A percentile compares a stretch with the other conserved stretches of the same genome.
Conservation (phyloP, 768 basidiomycete species). For the Phylloporus sp. region DNA sequence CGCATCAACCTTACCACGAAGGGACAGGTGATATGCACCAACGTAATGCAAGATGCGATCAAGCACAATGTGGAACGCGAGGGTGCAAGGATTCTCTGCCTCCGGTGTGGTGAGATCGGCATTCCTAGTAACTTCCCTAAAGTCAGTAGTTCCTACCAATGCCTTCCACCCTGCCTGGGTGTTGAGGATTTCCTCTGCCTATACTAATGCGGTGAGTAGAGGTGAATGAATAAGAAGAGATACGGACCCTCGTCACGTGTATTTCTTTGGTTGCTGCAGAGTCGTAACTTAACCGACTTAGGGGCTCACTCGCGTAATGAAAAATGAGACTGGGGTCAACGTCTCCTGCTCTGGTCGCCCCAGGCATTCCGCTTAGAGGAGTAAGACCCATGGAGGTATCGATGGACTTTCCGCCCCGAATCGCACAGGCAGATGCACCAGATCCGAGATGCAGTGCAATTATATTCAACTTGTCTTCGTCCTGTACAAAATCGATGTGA, state of each 20-base stretch:
- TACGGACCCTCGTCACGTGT: conserved; percentile 46
- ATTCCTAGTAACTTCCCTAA: conserved; percentile 56
- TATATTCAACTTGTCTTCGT: conserved; percentile 52
- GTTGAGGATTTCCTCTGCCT: conserved; percentile 73
- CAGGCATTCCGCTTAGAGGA: conserved; percentile 81
- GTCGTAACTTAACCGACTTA: conserved; percentile 47
- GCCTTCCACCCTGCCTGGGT: conserved; percentile 74
- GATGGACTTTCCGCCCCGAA: conserved; percentile 64
- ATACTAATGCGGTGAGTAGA: conserved; percentile 3
- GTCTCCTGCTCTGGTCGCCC: conserved; percentile 79
- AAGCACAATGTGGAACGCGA: conserved; percentile 76
- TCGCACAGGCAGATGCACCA: conserved; percentile 81
- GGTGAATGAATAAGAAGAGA: background rate
- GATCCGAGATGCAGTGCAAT: conserved; percentile 86
- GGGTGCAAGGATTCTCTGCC: conserved; percentile 36
- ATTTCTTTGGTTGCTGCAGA: conserved; percentile 41
- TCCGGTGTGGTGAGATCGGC: conserved; percentile 27
- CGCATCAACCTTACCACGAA: conserved; percentile 64
- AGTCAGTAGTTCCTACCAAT: conserved; percentile 77
- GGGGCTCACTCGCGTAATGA: conserved; percentile 59
- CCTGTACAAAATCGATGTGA: conserved; percentile 24
- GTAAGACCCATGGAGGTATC: conserved; percentile 94
- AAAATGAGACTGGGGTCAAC: conserved; percentile 87
- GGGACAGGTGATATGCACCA: conserved; percentile 71
- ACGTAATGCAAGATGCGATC: conserved; percentile 72